Conservation (phyloP, 495 filamentous ascomycete species). For the Daldinia grandis region DNA sequence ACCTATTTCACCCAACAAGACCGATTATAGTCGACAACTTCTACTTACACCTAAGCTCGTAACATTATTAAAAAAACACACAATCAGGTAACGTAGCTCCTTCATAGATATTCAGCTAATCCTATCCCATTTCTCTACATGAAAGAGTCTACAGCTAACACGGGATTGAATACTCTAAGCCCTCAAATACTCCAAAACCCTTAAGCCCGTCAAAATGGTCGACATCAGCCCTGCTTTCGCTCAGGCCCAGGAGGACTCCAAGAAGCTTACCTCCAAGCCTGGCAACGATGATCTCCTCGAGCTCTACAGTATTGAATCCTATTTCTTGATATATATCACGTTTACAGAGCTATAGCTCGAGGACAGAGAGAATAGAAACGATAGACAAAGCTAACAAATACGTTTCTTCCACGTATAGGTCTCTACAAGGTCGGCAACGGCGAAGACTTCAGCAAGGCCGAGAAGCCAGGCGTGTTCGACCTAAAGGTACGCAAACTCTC, state of each 20-base stretch:
- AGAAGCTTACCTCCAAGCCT: slow-evolving; percentile 70
- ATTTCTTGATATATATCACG: neutral
- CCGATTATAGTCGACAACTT: neutral
- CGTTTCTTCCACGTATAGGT: slow-evolving; percentile 39
- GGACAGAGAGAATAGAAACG: neutral
- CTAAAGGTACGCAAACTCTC: slow-evolving; percentile 61
- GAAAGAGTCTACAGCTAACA: slow-evolving; percentile 13
- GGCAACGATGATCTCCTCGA: slow-evolving; percentile 64
- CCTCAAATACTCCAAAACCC: slow-evolving; percentile 1
- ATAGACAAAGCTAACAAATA: slow-evolving; percentile 21
- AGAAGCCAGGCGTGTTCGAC: slow-evolving; percentile 60
- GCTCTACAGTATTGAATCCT: slow-evolving; percentile 53
- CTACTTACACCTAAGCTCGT: neutral
- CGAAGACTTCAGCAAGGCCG: slow-evolving; percentile 56
- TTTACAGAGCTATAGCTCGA: neutral
- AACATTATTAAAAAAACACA: neutral
- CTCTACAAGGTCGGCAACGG: slow-evolving; percentile 63
- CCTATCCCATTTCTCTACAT: slow-evolving; percentile 5
- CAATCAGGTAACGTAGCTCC: neutral
- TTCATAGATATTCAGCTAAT: neutral
- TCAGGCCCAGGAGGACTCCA: slow-evolving; percentile 68
- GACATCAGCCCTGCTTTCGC: slow-evolving; percentile 60
- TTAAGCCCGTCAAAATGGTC: slow-evolving; percentile 48
- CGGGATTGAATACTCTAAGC: slow-evolving; percentile 10
- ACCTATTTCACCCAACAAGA: slow-evolving; percentile 23